Evolutionary conservation across 2,329 filamentous ascomycete genomes (phyloP).

Genomic region (Pseudocercospora fijiensis): DNA sequence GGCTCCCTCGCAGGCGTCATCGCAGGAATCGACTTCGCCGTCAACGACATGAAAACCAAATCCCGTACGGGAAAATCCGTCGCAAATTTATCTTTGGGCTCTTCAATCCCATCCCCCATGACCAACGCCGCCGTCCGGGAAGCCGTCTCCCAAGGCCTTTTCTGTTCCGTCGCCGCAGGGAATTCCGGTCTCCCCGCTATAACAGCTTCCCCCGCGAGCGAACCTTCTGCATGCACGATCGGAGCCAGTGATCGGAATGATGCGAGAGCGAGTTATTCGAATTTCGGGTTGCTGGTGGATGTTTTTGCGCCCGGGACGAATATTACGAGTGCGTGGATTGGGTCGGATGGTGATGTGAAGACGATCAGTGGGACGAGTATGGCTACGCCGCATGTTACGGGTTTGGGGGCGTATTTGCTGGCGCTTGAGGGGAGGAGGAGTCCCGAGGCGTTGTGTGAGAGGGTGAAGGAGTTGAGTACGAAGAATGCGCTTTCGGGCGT

Average conservation of each 20-base stretch:
- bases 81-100: slow-evolving; percentile 44
- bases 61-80: slow-evolving; percentile 64
- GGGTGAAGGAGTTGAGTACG: slow-evolving; percentile 48
- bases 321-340: slow-evolving; percentile 51
- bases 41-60: slow-evolving; percentile 62
- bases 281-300: slow-evolving; percentile 43
- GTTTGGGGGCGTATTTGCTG: slow-evolving; percentile 68
- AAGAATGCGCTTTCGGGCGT: slow-evolving; percentile 35
- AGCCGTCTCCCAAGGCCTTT: slow-evolving; percentile 42
- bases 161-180: slow-evolving; percentile 43
- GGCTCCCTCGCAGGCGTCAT: slow-evolving; percentile 52
- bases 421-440: slow-evolving; percentile 46
- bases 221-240: slow-evolving; percentile 38
- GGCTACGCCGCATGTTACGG: slow-evolving; percentile 67
- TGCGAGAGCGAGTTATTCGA: slow-evolving; percentile 41
- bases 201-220: slow-evolving; percentile 39
- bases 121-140: slow-evolving; percentile 42
- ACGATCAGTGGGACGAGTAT: slow-evolving; percentile 61
- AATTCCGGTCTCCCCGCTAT: slow-evolving; percentile 38
- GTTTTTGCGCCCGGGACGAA: slow-evolving; percentile 48
- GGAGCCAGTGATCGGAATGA: slow-evolving; percentile 39
- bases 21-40: slow-evolving; percentile 47
- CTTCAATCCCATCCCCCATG: slow-evolving; percentile 38
- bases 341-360: slow-evolving; percentile 45
- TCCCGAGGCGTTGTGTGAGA: slow-evolving; percentile 48